Evolutionary conservation across 257 asterid species (phyloP).

Genomic region (Primulina tabacum): DNA sequence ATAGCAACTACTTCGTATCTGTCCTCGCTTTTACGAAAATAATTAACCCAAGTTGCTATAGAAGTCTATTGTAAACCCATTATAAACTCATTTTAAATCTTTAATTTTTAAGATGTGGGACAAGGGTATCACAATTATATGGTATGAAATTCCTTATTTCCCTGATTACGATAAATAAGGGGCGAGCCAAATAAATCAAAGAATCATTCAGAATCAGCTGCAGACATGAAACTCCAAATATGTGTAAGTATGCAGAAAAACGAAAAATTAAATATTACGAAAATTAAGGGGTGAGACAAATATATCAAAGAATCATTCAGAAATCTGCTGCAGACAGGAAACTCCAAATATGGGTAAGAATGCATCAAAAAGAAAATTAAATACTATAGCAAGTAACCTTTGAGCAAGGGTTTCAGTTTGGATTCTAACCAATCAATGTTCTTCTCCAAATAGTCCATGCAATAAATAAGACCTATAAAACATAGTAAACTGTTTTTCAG

Average conservation of each 20-base stretch:
- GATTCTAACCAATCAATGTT: conserved; percentile 91
- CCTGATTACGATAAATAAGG: conserved; percentile 6
- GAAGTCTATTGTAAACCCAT: too few relatives aligned
- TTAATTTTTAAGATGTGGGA: too few relatives aligned
- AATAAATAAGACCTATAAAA: conserved; percentile 78
- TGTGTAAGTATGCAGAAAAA: conserved; percentile 10
- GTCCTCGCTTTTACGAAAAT: too few relatives aligned
- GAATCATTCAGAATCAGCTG: not conserved
- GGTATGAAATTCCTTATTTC: not conserved
- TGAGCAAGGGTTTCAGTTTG: conserved; percentile 76
- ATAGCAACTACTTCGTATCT: too few relatives aligned
- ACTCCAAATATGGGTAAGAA: conserved; percentile 5
- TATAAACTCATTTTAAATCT: too few relatives aligned
- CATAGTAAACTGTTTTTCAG: conserved; percentile 16
- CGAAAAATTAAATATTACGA: conserved; percentile 19
- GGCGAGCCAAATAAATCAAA: not conserved
- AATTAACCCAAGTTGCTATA: too few relatives aligned
- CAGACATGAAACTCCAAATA: not conserved
- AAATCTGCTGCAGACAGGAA: conserved; percentile 7
- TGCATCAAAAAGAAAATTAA: conserved; percentile 13
- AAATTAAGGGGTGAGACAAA: not conserved
- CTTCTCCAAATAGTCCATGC: conserved; percentile 96
- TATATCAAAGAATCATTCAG: not conserved
- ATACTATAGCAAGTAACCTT: conserved; percentile 48
- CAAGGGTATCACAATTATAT: too few relatives aligned